These are phyloP conservation scores for Colletotrichum kahawae DNA, from an alignment of 2,329 filamentous ascomycete genomes.

Conservation along the genomic window DNA sequence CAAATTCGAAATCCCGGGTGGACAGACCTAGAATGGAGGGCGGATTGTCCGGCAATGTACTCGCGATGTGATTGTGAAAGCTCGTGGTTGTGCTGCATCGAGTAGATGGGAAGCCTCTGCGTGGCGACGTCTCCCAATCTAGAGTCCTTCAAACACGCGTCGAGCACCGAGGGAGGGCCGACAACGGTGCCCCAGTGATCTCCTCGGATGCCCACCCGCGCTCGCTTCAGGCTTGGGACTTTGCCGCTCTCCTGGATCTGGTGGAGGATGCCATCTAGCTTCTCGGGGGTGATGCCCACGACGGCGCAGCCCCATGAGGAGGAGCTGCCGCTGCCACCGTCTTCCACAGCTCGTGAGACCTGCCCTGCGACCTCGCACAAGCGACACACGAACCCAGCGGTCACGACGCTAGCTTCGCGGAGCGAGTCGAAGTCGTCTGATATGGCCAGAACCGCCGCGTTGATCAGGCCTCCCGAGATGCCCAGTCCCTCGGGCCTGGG, in stretches of 20 bases:
- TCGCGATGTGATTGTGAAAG: background rate
- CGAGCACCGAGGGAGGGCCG: background rate
- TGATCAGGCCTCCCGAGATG: background rate
- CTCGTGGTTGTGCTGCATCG: constrained; percentile 3
- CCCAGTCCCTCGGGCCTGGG: background rate
- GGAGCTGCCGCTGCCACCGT: background rate
- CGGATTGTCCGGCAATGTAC: background rate
- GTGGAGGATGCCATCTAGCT: background rate
- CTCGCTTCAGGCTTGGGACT: background rate
- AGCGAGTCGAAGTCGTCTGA: background rate
- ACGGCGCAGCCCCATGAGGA: background rate
- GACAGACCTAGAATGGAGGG: background rate
- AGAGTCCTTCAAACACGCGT: background rate
- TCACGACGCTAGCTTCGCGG: background rate
- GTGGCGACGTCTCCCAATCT: background rate
- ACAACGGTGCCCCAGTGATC: background rate
- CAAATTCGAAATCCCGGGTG: background rate
- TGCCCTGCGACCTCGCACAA: background rate
- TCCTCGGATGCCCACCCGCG: background rate
- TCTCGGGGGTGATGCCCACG: background rate
- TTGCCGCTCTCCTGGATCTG: background rate
- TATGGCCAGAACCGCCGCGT: background rate
- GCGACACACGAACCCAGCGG: background rate
- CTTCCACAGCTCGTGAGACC: background rate
- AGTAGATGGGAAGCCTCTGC: background rate